phyloP scores from a whole-genome alignment of 306 rosid species.

The Alnus rubra region DNA sequence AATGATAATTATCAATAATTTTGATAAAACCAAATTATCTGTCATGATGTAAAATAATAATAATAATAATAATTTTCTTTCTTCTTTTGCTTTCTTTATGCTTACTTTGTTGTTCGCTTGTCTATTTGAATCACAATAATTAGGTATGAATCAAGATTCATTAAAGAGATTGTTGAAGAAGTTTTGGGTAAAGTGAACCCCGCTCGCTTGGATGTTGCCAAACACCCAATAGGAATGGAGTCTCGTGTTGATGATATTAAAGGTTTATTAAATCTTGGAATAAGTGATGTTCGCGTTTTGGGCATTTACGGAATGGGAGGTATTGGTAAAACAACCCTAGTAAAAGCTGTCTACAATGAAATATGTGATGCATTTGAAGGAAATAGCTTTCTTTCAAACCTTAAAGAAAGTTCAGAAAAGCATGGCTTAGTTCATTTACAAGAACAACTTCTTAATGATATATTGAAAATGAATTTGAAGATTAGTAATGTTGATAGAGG shows the following conservation, averaged over 20 bases:
- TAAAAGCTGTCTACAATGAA: slow-evolving; percentile 28
- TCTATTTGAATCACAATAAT: too few relatives aligned
- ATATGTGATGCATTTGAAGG: slow-evolving; percentile 5
- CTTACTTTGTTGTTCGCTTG: not conserved
- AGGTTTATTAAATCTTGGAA: not conserved
- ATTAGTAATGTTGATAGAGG: not conserved
- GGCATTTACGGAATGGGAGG: slow-evolving; percentile 36
- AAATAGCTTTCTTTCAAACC: slow-evolving; percentile 9
- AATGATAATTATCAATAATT: slow-evolving; percentile 7
- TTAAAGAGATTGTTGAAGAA: slow-evolving; percentile 1
- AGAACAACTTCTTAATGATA: slow-evolving; percentile 21
- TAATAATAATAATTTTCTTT: too few relatives aligned
- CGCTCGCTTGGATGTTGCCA: slow-evolving; percentile 13
- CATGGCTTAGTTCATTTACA: slow-evolving; percentile 12
- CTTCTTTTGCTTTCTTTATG: too few relatives aligned
- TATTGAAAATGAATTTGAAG: not conserved
- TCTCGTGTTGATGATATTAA: not conserved
- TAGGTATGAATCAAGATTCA: slow-evolving; percentile 13
- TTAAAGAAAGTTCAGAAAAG: not conserved
- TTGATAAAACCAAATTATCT: too few relatives aligned
- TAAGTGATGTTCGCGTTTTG: not conserved
- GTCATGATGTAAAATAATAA: not conserved
- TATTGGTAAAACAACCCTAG: slow-evolving; percentile 29
- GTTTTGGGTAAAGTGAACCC: slow-evolving; percentile 1
- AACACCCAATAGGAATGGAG: slow-evolving; percentile 20